A percentile compares a stretch with the other conserved stretches of the same genome.
Evolutionary conservation across 768 basidiomycete genomes (phyloP).

Genomic region (Tylopilus subfusipes): DNA sequence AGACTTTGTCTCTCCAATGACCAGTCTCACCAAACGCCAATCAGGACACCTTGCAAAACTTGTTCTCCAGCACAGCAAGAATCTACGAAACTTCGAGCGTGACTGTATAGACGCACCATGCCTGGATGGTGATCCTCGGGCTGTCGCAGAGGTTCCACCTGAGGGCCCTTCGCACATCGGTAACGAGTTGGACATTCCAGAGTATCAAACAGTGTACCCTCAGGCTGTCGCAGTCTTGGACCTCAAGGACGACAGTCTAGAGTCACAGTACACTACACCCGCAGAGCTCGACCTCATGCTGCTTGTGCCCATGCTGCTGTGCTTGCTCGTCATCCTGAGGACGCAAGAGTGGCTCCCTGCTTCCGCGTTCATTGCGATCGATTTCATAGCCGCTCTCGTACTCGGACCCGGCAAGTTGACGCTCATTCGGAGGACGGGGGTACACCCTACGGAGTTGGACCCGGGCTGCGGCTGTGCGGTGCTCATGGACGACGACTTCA

Average conservation of each 20-base stretch:
- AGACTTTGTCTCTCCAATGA: slow-evolving; percentile 18
- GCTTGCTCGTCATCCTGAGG: slow-evolving; percentile 6
- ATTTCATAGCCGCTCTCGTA: slow-evolving; percentile 13
- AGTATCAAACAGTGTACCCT: neutral
- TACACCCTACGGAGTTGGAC: slow-evolving; percentile 8
- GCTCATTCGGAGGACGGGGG: slow-evolving; percentile 9
- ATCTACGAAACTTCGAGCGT: neutral
- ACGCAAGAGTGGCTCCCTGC: slow-evolving; percentile 7
- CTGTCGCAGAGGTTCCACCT: neutral
- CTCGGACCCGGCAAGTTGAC: slow-evolving; percentile 18
- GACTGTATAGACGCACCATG: neutral
- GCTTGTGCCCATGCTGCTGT: slow-evolving; percentile 13
- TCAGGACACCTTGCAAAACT: slow-evolving; percentile 17
- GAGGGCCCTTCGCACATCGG: neutral
- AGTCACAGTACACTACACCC: slow-evolving; percentile 9
- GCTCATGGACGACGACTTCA: slow-evolving; percentile 18
- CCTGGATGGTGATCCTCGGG: neutral
- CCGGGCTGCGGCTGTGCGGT: slow-evolving; percentile 13
- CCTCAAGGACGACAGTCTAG: neutral
- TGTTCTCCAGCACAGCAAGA: slow-evolving; percentile 12
- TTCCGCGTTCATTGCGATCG: neutral
- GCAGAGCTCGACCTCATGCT: slow-evolving; percentile 12
- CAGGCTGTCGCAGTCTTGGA: slow-evolving; percentile 13
- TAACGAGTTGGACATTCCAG: neutral
- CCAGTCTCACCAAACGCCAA: slow-evolving; percentile 18